Base-by-base conservation (phyloP, 2,329 filamentous ascomycete species). In the Verticillium tricorpus region DNA sequence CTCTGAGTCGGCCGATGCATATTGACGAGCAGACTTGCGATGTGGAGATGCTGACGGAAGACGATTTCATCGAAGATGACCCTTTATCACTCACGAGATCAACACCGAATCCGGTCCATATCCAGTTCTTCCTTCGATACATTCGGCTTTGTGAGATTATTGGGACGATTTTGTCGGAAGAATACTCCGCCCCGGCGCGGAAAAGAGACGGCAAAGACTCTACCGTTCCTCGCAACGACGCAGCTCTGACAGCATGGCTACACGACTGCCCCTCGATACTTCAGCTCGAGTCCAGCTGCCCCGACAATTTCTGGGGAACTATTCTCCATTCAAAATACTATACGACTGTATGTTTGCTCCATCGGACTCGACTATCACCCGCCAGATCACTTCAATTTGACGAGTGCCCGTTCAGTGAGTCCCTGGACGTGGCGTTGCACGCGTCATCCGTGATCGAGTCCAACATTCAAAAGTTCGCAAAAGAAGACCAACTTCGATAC, bases 101-200 rank as follows among this genome's bases (percentile, higher is more conserved):
- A 67, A 85, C 88, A 0, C 89, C 92, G 2, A 91, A 98, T 67
- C 87, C 90, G 0, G 84, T 95, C 5, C 94, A 98, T 70, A 91
- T 97, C n/a, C 93, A 97, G 63, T 99, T 98, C 77, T 99, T 98
- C 77, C 82, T 99, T 67, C 94, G 98, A 76, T 97, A 98, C 70
- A 94, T 98, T 72, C 97, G 97, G 76, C 83, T 99, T 11, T 97
- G 93, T 74, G 95, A 99, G 75, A 98, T 99, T 71, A 98, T 98
- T 93, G 94, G 95, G 0, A 78, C 98, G 9, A 95, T 99, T 1
- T 81, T 99, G 11, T 96, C 94, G 1, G 94, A 98, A 73, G 94
- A 98, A 73, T 98, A 98, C 73, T 97, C 93, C 0, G 94, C 97
- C 5, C 93, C 93, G 2, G 95, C 93, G 45, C 97, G 97, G 73